Conservation (phyloP, 148 eudicot species). For the Rhododendron kiyosumense region DNA sequence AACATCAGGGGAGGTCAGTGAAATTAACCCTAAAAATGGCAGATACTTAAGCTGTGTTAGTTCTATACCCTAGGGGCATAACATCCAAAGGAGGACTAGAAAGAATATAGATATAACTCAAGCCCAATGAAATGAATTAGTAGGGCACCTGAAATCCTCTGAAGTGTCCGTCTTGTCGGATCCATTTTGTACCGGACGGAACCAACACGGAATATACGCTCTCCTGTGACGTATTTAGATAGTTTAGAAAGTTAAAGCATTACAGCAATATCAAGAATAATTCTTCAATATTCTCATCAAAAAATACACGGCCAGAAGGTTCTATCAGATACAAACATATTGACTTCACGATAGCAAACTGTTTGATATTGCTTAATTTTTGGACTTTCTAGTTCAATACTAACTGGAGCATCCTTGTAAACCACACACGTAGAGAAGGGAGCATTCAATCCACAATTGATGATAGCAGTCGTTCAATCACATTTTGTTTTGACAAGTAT, state of each 20-base stretch:
- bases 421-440: constrained; percentile 5
- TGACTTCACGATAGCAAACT: neutral
- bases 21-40: neutral
- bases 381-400: no score
- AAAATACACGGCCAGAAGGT: constrained; percentile 2
- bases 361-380: neutral
- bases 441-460: neutral
- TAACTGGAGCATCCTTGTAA: neutral
- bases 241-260: constrained; percentile 4
- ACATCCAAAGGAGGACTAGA: neutral
- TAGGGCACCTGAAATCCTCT: constrained; percentile 59
- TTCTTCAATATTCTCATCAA: neutral
- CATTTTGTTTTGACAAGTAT: neutral
- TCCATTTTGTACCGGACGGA: constrained; percentile 80
- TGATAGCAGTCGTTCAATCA: neutral
- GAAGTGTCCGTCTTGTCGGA: constrained; percentile 67
- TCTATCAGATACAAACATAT: neutral
- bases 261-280: neutral
- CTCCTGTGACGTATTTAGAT: constrained; percentile 44
- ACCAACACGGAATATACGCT: constrained; percentile 79
- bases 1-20: neutral
- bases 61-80: neutral
- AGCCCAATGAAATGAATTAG: constrained; percentile 3
- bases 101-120: neutral
- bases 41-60: neutral